phyloP scores from a whole-genome alignment of 2,329 filamentous ascomycete species.

The Exophiala calicioides region DNA sequence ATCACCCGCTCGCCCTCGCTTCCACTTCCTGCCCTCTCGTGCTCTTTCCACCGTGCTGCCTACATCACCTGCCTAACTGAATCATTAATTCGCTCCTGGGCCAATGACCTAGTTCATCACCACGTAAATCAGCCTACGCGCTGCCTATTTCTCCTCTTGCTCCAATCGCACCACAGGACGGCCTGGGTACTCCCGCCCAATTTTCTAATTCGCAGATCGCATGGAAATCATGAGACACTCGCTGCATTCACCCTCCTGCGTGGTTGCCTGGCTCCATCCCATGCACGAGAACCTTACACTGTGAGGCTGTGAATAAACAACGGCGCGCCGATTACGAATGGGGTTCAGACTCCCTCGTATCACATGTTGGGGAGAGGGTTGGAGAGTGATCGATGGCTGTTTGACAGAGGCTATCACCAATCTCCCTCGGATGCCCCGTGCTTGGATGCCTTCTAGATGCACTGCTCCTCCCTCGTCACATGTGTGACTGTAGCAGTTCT shows the following conservation, averaged over 20 bases:
- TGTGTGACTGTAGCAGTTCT: no score
- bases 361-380: no score
- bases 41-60: no score
- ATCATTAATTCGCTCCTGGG: no score
- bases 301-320: no score
- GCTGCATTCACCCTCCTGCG: neutral
- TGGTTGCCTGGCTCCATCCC: slow-evolving; percentile 6
- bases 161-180: slow-evolving; percentile 5
- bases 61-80: no score
- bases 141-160: slow-evolving; percentile 6
- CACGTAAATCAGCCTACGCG: neutral
- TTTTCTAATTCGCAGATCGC: slow-evolving; percentile 6
- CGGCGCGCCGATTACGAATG: no score
- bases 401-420: neutral
- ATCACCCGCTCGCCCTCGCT: neutral
- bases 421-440: neutral
- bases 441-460: no score
- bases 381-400: no score
- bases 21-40: neutral
- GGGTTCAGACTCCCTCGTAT: neutral
- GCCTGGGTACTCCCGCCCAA: slow-evolving; percentile 1
- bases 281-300: no score
- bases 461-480: neutral
- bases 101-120: slow-evolving; percentile 9
- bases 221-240: slow-evolving; percentile 10